phyloP scores from a whole-genome alignment of 129 eudicot genomes.

The Helichrysum umbraculigerum region DNA sequence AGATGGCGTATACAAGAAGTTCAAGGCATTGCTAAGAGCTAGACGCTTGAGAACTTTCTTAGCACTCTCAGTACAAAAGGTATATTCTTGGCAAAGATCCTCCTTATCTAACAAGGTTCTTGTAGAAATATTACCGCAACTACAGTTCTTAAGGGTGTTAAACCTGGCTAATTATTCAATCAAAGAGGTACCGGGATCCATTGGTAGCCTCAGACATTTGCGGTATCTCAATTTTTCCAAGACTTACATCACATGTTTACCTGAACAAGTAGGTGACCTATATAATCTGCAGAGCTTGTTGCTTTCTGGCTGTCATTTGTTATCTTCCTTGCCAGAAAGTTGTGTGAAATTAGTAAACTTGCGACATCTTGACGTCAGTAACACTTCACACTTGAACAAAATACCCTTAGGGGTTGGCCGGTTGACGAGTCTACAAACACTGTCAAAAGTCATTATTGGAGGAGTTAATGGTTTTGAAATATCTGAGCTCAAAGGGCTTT shows the following conservation, averaged over 20 bases:
- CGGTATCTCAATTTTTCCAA: slow-evolving; percentile 29
- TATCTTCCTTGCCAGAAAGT: slow-evolving; percentile 28
- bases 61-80: slow-evolving; percentile 28
- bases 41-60: slow-evolving; percentile 43
- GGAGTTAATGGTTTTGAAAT: slow-evolving; percentile 21
- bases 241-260: slow-evolving; percentile 29
- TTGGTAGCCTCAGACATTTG: slow-evolving; percentile 27
- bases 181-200: slow-evolving; percentile 17
- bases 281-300: slow-evolving; percentile 41
- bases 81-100: slow-evolving; percentile 22
- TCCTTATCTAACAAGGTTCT: slow-evolving; percentile 28
- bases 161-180: slow-evolving; percentile 17
- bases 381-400: slow-evolving; percentile 32
- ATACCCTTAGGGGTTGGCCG: slow-evolving; percentile 39
- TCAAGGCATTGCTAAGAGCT: slow-evolving; percentile 26
- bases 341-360: slow-evolving; percentile 26
- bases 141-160: slow-evolving; percentile 22
- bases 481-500: slow-evolving; percentile 28
- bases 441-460: slow-evolving; percentile 33
- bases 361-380: slow-evolving; percentile 41
- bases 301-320: slow-evolving; percentile 24
- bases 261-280: slow-evolving; percentile 27
- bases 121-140: slow-evolving; percentile 14
- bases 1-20: slow-evolving; percentile 31
- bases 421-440: slow-evolving; percentile 32